Percentiles rank a stretch among this genome's conserved stretches.
These are phyloP conservation scores for Roridomyces roridus DNA, from an alignment of 768 basidiomycete species.

Conservation along the genomic window DNA sequence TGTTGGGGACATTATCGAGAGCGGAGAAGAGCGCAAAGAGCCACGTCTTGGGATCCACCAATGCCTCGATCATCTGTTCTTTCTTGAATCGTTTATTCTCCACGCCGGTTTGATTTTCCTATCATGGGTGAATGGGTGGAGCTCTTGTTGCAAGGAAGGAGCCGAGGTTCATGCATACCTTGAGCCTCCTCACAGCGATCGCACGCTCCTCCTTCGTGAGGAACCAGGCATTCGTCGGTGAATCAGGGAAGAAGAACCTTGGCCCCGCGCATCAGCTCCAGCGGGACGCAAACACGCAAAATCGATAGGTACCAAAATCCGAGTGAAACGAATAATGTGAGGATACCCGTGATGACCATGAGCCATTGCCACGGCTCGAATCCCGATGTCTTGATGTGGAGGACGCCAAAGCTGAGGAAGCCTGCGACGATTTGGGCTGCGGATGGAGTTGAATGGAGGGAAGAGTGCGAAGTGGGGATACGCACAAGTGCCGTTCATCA, in stretches of 20 bases:
- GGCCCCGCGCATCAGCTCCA: too few relatives aligned
- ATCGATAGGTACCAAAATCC: conserved; percentile 52
- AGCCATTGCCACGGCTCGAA: conserved; percentile 82
- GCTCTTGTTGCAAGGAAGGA: too few relatives aligned
- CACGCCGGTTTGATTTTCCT: conserved; percentile 81
- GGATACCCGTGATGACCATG: conserved; percentile 56
- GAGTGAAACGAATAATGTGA: conserved; percentile 48
- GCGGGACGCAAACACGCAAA: too few relatives aligned
- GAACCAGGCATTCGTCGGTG: conserved; percentile 65
- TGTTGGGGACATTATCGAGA: conserved; percentile 53
- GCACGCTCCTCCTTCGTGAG: conserved; percentile 55
- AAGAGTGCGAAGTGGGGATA: background rate
- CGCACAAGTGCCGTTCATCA: conserved; percentile 78
- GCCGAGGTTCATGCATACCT: too few relatives aligned
- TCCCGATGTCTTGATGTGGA: conserved; percentile 61
- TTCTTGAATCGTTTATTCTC: conserved; percentile 84
- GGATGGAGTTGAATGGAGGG: background rate
- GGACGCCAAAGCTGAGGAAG: conserved; percentile 68
- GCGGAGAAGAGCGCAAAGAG: conserved; percentile 59
- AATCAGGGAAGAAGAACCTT: conserved; percentile 55
- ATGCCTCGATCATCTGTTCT: conserved; percentile 70
- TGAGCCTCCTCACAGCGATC: conserved; percentile 57
- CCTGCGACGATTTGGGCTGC: conserved; percentile 76
- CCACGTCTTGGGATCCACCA: conserved; percentile 62
- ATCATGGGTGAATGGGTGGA: too few relatives aligned